Conservation (phyloP, 768 basidiomycete species). For the Suillus spraguei region DNA sequence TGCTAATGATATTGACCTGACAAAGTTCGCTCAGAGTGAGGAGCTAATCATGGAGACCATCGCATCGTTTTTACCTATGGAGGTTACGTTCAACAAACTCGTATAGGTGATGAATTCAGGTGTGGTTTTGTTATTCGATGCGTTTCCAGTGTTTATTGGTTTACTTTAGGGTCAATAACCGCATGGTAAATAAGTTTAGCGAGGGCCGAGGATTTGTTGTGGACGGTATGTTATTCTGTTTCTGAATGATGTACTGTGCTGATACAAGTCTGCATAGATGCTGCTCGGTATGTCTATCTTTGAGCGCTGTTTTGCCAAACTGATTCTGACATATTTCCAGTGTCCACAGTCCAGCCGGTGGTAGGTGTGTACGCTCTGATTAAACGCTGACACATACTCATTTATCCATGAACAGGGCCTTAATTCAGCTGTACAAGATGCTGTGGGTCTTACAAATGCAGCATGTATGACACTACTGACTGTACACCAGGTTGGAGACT, state of each 20-base stretch:
- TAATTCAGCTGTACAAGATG: no score
- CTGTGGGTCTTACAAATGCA: no score
- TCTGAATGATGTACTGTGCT: neutral
- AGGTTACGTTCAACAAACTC: conserved; percentile 29
- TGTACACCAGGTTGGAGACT: no score
- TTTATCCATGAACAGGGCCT: no score
- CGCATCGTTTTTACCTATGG: conserved; percentile 15
- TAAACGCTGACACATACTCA: no score
- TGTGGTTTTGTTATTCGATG: conserved; percentile 14
- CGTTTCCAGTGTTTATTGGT: neutral
- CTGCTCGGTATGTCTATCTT: conserved; percentile 2
- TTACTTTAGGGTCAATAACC: neutral
- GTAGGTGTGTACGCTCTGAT: neutral
- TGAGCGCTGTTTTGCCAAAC: neutral
- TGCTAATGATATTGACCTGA: conserved; percentile 15
- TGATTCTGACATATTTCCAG: neutral
- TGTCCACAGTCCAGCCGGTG: neutral
- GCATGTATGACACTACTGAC: no score
- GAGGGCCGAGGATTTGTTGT: neutral
- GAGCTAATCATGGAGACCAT: conserved; percentile 34
- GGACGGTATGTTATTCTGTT: neutral
- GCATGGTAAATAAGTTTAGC: neutral
- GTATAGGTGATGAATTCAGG: conserved; percentile 31
- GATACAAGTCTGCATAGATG: neutral
- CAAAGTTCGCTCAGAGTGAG: conserved; percentile 20